phyloP scores from a whole-genome alignment of 2,329 filamentous ascomycete genomes.

The Cordyceps cicadae region DNA sequence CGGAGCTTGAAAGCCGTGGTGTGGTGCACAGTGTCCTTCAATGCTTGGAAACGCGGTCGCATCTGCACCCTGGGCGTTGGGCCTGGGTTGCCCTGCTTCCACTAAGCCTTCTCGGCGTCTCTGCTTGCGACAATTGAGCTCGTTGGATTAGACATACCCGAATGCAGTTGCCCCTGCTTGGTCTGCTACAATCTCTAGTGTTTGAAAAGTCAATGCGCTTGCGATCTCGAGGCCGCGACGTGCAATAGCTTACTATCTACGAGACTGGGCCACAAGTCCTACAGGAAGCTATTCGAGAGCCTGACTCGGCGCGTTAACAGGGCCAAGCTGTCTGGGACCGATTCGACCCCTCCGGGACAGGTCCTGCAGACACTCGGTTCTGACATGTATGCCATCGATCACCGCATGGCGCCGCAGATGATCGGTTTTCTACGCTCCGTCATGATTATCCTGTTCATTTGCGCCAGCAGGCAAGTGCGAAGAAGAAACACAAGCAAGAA shows the following conservation, averaged over 20 bases:
- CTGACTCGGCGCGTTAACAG: neutral
- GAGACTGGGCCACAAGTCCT: conserved; percentile 2
- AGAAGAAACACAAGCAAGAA: neutral
- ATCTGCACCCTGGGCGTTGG: conserved; percentile 22
- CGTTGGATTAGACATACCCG: neutral
- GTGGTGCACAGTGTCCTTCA: conserved; percentile 1
- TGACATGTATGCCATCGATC: conserved; percentile 12
- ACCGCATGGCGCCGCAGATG: conserved; percentile 5
- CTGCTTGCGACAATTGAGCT: conserved; percentile 24
- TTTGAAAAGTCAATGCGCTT: conserved; percentile 8
- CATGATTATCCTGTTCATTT: conserved; percentile 28
- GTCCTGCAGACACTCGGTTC: conserved; percentile 3
- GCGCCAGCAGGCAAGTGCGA: neutral
- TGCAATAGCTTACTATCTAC: conserved; percentile 5
- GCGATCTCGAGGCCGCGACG: neutral
- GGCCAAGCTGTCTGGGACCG: conserved; percentile 7
- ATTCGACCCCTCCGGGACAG: conserved; percentile 6
- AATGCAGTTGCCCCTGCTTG: neutral
- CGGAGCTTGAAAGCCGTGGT: conserved; percentile 2
- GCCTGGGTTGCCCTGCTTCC: conserved; percentile 42
- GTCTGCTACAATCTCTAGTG: neutral
- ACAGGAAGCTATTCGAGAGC: conserved; percentile 3
- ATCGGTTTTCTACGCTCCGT: neutral
- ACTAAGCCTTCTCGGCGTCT: conserved; percentile 44
- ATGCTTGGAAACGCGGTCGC: conserved; percentile 29